A percentile compares a stretch with the other conserved stretches of the same genome.
Evolutionary conservation across 352 stramenopile genomes (phyloP).

Genomic region (Phytophthora chlamydospora): DNA sequence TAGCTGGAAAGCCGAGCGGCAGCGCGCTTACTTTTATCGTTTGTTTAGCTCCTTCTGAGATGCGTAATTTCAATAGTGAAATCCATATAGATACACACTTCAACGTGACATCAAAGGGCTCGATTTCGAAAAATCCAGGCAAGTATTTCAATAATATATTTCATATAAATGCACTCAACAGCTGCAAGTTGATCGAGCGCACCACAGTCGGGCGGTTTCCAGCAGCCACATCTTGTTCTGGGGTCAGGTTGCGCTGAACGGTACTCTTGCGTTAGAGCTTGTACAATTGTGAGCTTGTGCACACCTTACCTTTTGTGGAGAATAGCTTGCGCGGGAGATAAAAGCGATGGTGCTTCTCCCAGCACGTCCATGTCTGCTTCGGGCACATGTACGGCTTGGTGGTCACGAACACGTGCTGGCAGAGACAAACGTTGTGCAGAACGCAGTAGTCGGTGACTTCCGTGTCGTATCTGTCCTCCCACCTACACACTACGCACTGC

Average conservation of each 20-base stretch:
- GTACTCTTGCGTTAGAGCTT: background rate
- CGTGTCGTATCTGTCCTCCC: background rate
- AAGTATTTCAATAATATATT: constrained; percentile 1
- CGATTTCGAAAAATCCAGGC: background rate
- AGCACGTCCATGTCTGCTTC: constrained; percentile 8
- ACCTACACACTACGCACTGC: constrained; percentile 5
- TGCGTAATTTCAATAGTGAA: constrained; percentile 1
- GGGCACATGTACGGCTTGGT: background rate
- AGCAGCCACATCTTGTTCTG: background rate
- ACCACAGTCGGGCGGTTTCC: background rate
- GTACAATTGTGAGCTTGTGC: background rate
- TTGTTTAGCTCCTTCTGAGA: background rate
- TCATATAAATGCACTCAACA: background rate
- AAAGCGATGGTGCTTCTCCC: constrained; percentile 10
- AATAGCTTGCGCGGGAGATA: constrained; percentile 4
- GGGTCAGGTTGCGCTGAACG: background rate
- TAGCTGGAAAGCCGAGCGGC: constrained; percentile 5
- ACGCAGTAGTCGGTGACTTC: constrained; percentile 3
- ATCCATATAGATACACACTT: constrained; percentile 5
- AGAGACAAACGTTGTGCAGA: constrained; percentile 5
- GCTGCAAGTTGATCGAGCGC: constrained; percentile 2
- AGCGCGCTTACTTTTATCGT: constrained; percentile 4
- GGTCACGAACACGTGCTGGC: background rate
- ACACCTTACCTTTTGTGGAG: constrained; percentile 8
- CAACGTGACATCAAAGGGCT: background rate